These are phyloP conservation scores for Auricularia auricula-judae DNA, from an alignment of 768 basidiomycete genomes.

Conservation along the genomic window DNA sequence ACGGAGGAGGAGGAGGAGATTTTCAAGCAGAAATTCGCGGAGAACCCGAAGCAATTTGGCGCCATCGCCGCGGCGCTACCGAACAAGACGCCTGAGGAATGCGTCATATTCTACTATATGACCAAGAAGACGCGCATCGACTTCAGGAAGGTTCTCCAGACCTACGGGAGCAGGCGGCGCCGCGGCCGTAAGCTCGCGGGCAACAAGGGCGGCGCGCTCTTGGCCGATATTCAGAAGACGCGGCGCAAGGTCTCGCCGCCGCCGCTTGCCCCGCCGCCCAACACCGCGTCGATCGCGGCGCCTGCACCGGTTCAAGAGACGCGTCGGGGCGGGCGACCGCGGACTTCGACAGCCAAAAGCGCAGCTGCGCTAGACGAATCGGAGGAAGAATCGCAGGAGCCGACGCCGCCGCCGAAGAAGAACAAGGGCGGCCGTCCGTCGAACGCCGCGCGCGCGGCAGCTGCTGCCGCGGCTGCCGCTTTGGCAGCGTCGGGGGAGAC, in stretches of 20 bases:
- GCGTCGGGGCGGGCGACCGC: not conserved
- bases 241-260: conserved; percentile 8
- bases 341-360: not conserved
- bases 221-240: conserved; percentile 51
- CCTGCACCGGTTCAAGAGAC: not conserved
- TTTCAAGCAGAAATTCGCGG: conserved; percentile 73
- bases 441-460: conserved; percentile 20
- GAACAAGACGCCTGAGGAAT: conserved; percentile 80
- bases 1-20: conserved; percentile 70
- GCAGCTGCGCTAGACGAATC: not conserved
- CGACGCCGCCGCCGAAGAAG: conserved; percentile 17
- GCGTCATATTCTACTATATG: conserved; percentile 88
- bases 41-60: conserved; percentile 92
- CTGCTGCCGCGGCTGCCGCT: conserved; percentile 15
- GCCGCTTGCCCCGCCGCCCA: conserved; percentile 3
- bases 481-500: conserved; percentile 13
- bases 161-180: conserved; percentile 54
- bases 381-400: conserved; percentile 27
- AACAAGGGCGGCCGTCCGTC: conserved; percentile 20
- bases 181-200: conserved; percentile 34
- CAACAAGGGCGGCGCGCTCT: conserved; percentile 71
- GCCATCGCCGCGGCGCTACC: conserved; percentile 70
- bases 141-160: conserved; percentile 65
- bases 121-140: conserved; percentile 85
- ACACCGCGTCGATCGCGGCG: conserved; percentile 3